Evolutionary conservation across 805 yeast species (phyloP).

Genomic region (Hanseniaspora guilliermondii): DNA sequence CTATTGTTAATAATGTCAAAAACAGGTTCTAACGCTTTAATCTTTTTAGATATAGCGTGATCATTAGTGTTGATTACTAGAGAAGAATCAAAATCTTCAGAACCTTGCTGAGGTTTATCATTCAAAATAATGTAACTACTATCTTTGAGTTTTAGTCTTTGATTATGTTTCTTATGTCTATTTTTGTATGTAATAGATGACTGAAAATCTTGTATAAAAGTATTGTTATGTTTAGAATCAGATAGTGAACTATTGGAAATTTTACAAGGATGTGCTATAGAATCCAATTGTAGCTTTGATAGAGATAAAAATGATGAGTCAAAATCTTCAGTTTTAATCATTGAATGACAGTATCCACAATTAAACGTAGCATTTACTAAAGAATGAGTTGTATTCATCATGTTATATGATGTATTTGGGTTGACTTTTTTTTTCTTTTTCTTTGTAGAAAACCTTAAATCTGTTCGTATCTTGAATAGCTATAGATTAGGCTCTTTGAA

Average conservation of each 20-base stretch:
- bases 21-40: conserved; percentile 46
- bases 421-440: background rate
- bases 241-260: background rate
- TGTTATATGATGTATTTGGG: background rate
- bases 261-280: conserved; percentile 1
- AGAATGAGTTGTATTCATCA: background rate
- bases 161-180: background rate
- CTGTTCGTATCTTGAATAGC: background rate
- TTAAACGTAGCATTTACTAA: background rate
- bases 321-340: conserved; percentile 3
- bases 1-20: conserved; percentile 51
- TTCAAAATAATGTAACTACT: background rate
- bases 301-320: conserved; percentile 10
- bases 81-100: background rate
- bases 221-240: background rate
- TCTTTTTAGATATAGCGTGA: conserved; percentile 29
- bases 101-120: background rate
- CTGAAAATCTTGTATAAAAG: background rate
- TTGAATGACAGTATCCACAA: conserved; percentile 2
- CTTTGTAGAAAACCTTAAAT: background rate
- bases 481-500: too few relatives aligned
- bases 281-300: conserved; percentile 10
- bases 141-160: background rate
- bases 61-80: background rate
- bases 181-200: background rate